Conservation (phyloP, 169 alveolate genomes). For the Plasmodium sp. region DNA sequence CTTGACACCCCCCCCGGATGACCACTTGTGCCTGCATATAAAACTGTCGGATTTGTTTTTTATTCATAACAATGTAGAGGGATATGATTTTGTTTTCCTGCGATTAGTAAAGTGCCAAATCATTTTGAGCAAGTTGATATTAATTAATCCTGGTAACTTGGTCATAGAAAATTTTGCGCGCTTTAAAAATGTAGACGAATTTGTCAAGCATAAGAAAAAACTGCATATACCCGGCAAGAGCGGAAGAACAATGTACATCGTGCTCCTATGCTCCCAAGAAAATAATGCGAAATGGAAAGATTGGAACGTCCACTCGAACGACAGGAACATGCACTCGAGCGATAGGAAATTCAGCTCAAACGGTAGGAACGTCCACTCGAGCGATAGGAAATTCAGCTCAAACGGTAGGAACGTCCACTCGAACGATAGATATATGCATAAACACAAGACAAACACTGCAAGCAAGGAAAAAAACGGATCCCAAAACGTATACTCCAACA, state of each 20-base stretch:
- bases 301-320: not conserved
- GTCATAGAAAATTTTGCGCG: constrained; percentile 31
- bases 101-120: constrained; percentile 9
- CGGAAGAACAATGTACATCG: constrained; percentile 15
- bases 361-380: not conserved
- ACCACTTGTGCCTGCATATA: constrained; percentile 17
- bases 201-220: constrained; percentile 37
- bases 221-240: not conserved
- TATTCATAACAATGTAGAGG: constrained; percentile 11
- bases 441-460: not conserved
- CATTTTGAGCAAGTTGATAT: constrained; percentile 29
- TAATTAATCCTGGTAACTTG: constrained; percentile 9
- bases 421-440: not conserved
- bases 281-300: not conserved
- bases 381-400: too few species aligned
- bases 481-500: not conserved
- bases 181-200: constrained; percentile 39
- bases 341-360: not conserved
- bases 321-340: too few species aligned
- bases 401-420: not conserved
- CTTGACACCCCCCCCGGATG: not conserved
- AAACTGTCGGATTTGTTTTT: constrained; percentile 29
- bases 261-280: not conserved
- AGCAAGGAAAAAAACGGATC: not conserved
- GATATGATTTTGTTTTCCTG: constrained; percentile 37